Base-by-base conservation (phyloP, 2,329 filamentous ascomycete species). In the Cercospora zeina region DNA sequence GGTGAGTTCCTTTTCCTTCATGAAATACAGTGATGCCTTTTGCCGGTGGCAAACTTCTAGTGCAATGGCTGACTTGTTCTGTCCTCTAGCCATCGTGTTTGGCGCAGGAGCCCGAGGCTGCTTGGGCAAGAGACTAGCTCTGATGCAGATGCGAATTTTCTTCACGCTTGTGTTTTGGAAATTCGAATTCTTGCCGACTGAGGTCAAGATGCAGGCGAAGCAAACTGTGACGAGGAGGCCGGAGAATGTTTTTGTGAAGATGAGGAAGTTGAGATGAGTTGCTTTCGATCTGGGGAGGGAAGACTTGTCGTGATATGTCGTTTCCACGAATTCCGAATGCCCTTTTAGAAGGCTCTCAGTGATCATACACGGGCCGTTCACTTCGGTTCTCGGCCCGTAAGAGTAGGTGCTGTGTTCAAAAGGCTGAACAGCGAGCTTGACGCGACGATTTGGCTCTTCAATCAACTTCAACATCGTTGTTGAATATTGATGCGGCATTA, bases 181-280 rank as follows among this genome's bases (percentile, higher is more conserved):
- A 13, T 76, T 75, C 51, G 67, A 73, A 47, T 50, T 76, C 1
- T 49, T 64, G 37, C 61, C 63, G 16, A 57, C 63, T 4, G 36
- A 13, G 0, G 34, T 42, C 27, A 13, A 14, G 4, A 56, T 56
- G 36, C 54, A 45, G 37, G 54, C 31, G 1, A 56, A 42, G 10
- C 54, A 42, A 8, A 31, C 34, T 1, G 31, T 39, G 19, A 56
- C 54, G 0, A 39, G 54, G 36, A 56, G 37, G 36, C 54, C 54
- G n/a, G 16, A 56, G 54, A 56, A 56, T 31, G 34, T 45, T 2
- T 31, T 30, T 9, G 33, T 56, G 34, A 39, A 34, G 5, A 4
- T 56, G 54, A 16, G 36, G 36, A 39, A 56, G 36, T 36, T 45
- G 54, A 42, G 37, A 19, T 45, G 33, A 56, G 54, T 13, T 56